Conservation (phyloP, 2,329 filamentous ascomycete genomes). For the Aspergillus sp. region DNA sequence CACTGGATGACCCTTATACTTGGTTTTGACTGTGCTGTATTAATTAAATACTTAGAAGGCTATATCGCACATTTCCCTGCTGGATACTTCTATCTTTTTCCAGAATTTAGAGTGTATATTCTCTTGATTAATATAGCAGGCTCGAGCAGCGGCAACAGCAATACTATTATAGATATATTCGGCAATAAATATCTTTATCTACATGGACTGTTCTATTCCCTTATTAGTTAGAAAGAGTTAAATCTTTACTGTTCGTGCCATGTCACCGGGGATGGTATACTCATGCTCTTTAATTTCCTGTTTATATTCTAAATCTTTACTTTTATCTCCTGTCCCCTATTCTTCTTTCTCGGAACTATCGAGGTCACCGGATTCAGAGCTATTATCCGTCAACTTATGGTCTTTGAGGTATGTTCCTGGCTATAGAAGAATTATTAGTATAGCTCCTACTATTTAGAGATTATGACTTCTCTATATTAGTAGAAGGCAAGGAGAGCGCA, state of each 20-base stretch:
- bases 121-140: conserved; percentile 24
- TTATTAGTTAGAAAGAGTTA: conserved; percentile 15
- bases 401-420: conserved; percentile 9
- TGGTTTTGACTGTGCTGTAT: conserved; percentile 37
- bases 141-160: conserved; percentile 22
- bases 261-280: conserved; percentile 14
- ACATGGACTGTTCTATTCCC: not conserved
- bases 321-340: conserved; percentile 13
- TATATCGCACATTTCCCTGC: conserved; percentile 29
- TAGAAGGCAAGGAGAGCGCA: not conserved
- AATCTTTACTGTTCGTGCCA: conserved; percentile 18
- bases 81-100: conserved; percentile 33
- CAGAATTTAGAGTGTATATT: conserved; percentile 32
- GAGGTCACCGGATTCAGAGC: conserved; percentile 6
- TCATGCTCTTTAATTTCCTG: conserved; percentile 19
- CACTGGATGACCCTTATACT: conserved; percentile 31
- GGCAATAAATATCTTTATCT: conserved; percentile 17
- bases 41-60: conserved; percentile 39
- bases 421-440: conserved; percentile 6
- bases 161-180: conserved; percentile 19
- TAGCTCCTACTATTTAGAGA: not conserved
- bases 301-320: conserved; percentile 11
- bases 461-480: not conserved
- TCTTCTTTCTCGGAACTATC: conserved; percentile 13
- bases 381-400: conserved; percentile 8